Percentiles rank a stretch among this genome's conserved stretches.
Evolutionary conservation across 164 flowering plant species (phyloP).

Genomic region (Nymphaea thermarum): DNA sequence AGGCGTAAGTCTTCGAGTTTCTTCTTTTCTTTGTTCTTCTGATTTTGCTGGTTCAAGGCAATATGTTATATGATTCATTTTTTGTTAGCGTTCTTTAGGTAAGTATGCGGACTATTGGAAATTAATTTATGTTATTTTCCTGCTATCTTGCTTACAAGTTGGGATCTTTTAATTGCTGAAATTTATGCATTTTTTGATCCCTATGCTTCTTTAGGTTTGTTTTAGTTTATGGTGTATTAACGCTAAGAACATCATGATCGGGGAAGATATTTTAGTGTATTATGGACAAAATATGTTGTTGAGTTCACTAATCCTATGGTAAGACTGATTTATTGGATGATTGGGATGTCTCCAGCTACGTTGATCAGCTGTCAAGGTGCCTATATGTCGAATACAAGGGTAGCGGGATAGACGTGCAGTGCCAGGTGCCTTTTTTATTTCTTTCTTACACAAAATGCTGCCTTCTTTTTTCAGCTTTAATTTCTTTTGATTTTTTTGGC

Average conservation of each 20-base stretch:
- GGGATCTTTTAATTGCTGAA: no score
- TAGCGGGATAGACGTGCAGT: conserved; percentile 57
- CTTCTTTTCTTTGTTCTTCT: neutral
- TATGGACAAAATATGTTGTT: neutral
- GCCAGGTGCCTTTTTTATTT: conserved; percentile 41
- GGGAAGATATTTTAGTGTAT: no score
- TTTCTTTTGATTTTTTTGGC: neutral
- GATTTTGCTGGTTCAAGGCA: no score
- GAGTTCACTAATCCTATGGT: neutral
- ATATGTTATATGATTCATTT: no score
- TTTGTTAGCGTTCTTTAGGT: no score
- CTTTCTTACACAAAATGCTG: neutral
- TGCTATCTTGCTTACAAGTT: neutral
- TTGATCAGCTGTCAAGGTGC: conserved; percentile 49
- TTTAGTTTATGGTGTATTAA: no score
- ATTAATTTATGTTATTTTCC: no score
- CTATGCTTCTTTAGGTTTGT: neutral
- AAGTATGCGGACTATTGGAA: neutral
- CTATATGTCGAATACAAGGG: conserved; percentile 49
- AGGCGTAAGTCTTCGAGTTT: conserved; percentile 47
- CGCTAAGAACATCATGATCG: no score
- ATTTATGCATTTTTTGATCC: neutral
- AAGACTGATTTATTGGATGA: neutral
- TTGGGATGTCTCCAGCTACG: conserved; percentile 22
- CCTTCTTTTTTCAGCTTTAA: neutral